These are phyloP conservation scores for Lablab purpureus DNA, from an alignment of 306 rosid species.

Conservation along the genomic window DNA sequence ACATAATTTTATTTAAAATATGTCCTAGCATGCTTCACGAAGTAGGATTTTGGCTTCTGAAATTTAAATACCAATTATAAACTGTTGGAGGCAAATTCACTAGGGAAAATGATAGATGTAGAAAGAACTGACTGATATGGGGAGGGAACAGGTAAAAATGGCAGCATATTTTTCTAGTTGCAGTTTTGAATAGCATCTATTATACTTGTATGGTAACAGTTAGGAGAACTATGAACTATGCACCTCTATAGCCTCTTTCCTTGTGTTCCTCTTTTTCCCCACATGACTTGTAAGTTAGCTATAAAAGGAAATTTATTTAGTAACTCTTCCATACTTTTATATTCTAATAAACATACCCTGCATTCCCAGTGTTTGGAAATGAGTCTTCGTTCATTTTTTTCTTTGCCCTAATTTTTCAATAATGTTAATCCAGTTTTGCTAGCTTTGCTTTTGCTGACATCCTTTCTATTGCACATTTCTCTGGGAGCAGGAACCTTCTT, in stretches of 20 bases:
- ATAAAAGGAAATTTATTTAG: neutral
- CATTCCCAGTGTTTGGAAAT: constrained; percentile 25
- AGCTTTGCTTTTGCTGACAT: constrained; percentile 34
- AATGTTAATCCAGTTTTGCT: neutral
- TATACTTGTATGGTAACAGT: neutral
- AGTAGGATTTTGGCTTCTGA: neutral
- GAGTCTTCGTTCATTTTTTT: neutral
- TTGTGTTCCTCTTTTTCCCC: neutral
- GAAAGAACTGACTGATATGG: neutral
- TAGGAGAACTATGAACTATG: neutral
- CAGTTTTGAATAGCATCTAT: neutral
- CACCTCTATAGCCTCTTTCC: neutral
- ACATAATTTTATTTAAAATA: neutral
- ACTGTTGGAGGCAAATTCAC: neutral
- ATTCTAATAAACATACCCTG: constrained; percentile 2
- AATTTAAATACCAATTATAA: neutral
- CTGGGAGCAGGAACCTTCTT: constrained; percentile 79
- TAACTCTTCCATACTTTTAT: constrained; percentile 3
- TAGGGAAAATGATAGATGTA: neutral
- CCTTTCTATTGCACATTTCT: constrained; percentile 43
- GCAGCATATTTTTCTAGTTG: neutral
- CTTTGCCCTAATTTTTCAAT: neutral
- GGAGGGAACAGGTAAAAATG: neutral
- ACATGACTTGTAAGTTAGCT: neutral
- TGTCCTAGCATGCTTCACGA: neutral